These are phyloP conservation scores for Imleria badia DNA, from an alignment of 768 basidiomycete species.

Conservation along the genomic window DNA sequence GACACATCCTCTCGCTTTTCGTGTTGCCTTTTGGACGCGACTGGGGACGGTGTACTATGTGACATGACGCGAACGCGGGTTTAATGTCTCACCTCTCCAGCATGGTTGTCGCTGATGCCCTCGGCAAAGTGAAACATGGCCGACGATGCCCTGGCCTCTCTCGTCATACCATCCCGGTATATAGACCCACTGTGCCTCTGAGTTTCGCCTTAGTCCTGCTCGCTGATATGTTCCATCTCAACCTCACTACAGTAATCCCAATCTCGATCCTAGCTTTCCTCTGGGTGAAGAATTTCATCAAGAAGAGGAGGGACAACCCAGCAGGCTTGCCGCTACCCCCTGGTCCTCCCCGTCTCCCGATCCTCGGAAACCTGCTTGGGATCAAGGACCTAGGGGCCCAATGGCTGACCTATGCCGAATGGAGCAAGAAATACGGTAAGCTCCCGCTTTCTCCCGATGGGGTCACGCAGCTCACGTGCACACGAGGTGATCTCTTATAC, in stretches of 20 bases:
- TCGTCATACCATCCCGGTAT: neutral
- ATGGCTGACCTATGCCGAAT: constrained; percentile 42
- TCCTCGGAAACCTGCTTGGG: constrained; percentile 45
- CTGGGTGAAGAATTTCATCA: neutral
- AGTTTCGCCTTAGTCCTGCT: neutral
- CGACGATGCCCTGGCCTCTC: neutral
- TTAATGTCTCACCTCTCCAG: constrained; percentile 8
- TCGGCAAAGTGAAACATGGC: constrained; percentile 13
- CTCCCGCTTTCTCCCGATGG: neutral
- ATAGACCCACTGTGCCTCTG: neutral
- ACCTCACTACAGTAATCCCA: constrained; percentile 1
- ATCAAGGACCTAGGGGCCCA: constrained; percentile 38
- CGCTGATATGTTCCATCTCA: constrained; percentile 6
- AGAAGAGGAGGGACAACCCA: constrained; percentile 14
- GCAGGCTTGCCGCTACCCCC: constrained; percentile 36
- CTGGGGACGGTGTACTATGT: neutral
- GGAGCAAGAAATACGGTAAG: constrained; percentile 43
- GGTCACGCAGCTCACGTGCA: neutral
- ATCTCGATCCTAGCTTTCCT: neutral
- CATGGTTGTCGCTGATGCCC: neutral
- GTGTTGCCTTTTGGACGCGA: neutral
- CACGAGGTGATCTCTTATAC: constrained; percentile 25
- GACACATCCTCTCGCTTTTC: neutral
- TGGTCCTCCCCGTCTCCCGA: constrained; percentile 40
- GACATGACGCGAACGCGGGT: neutral